These are phyloP conservation scores for Choricystis sp. DNA, from an alignment of 139 green algal genomes.

Conservation along the genomic window DNA sequence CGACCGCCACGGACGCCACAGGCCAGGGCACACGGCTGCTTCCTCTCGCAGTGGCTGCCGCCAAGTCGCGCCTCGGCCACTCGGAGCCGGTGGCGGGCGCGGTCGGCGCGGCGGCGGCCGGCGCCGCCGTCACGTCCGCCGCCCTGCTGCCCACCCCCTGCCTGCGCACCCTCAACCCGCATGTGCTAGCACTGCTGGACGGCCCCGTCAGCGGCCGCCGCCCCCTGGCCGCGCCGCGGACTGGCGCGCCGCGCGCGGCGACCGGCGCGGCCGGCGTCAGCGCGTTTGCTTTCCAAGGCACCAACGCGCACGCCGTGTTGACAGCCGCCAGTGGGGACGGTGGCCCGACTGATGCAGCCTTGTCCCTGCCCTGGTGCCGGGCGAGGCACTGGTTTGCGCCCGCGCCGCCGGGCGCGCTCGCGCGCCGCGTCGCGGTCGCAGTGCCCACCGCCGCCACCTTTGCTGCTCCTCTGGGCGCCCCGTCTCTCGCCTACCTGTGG, in stretches of 20 bases:
- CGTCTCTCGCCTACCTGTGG: background rate
- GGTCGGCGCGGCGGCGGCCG: conserved; percentile 20
- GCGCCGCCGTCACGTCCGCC: background rate
- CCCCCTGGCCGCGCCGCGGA: conserved; percentile 12
- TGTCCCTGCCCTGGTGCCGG: background rate
- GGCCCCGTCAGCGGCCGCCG: background rate
- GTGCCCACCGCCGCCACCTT: background rate
- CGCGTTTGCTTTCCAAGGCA: conserved; percentile 47
- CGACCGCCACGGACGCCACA: conserved; percentile 6
- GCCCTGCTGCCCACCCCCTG: conserved; percentile 17
- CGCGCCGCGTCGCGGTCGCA: conserved; percentile 2
- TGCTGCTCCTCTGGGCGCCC: background rate
- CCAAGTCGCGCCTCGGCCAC: conserved; percentile 57
- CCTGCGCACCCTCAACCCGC: conserved; percentile 34
- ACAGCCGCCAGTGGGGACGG: too few species aligned
- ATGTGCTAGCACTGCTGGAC: conserved; percentile 11
- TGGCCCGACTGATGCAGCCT: too few species aligned
- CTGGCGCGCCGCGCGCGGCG: conserved; percentile 4
- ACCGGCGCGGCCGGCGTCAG: conserved; percentile 10
- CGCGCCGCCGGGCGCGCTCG: conserved; percentile 12
- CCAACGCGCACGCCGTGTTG: conserved; percentile 40
- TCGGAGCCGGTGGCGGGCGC: conserved; percentile 38
- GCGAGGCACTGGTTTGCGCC: background rate
- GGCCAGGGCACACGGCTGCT: too few species aligned
- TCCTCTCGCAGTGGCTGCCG: conserved; percentile 27